Base-by-base conservation (phyloP, 345 rosid genomes). In the Gossypium thurberi region DNA sequence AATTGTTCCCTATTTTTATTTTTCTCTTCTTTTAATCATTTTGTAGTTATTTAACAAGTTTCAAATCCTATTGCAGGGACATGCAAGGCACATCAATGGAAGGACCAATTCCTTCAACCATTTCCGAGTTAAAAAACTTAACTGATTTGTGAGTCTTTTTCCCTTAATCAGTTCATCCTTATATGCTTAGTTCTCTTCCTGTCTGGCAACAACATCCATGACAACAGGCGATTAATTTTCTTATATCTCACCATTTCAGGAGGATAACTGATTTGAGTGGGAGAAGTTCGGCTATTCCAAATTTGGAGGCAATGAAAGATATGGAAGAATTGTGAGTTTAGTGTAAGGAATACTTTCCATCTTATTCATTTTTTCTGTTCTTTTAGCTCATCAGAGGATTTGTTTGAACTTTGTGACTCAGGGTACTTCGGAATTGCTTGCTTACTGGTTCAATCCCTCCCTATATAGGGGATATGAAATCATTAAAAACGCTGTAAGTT, bases 21-120 rank as follows among this genome's bases (percentile, higher is more conserved):
- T 37, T 37, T 33, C 23, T 11, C 25, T 18, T 18, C 25, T 56
- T 20, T 56, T 56, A 56, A 11, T 65, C 1, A 42, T 65, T 51
- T 59, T 13, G 8, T 47, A 8, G 10, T 47, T 63, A 33, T 72
- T 64, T 14, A 61, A 57, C 15, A 25, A 18, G 23, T 28, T 60
- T 58, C 37, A 14, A 65, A 59, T 72, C 4, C 46, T n/a, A 33
- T 75, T 79, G 60, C 79, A 95, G 97, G 61, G 81, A 89, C 82
- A 68, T 89, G 82, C 93, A 95, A 73, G 98, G 99, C 26, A 88
- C 96, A 63, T 84, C 91, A 25, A 77, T 92, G 93, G 86, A 82
- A 78, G 99, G 99, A 42, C 97, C 99, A n/a, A 85, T 95, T 74
- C 98, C 98, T 50, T 64, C 90, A 73, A 52, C 79, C 52, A 74